These are phyloP conservation scores for Penicillium sclerotiorum DNA, from an alignment of 2,329 filamentous ascomycete genomes.

Conservation along the genomic window DNA sequence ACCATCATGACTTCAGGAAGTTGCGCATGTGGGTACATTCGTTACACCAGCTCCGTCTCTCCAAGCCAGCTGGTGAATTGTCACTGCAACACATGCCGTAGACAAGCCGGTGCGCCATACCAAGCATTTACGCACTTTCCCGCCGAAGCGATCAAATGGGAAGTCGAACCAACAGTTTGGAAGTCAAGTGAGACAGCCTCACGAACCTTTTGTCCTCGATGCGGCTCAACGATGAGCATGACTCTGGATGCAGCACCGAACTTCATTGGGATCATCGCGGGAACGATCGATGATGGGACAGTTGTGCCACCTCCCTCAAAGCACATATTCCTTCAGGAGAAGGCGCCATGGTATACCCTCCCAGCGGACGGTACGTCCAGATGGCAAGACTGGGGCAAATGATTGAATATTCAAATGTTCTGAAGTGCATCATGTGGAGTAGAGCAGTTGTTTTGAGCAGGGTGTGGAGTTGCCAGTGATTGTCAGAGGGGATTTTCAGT, in stretches of 20 bases:
- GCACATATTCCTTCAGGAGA: slow-evolving; percentile 52
- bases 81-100: slow-evolving; percentile 54
- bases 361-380: slow-evolving; percentile 39
- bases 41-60: slow-evolving; percentile 41
- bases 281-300: slow-evolving; percentile 46
- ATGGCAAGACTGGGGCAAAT: slow-evolving; percentile 11
- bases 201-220: slow-evolving; percentile 49
- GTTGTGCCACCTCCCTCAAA: slow-evolving; percentile 24
- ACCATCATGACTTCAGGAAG: slow-evolving; percentile 39
- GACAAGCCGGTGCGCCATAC: slow-evolving; percentile 50
- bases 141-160: slow-evolving; percentile 36
- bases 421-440: no score
- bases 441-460: no score
- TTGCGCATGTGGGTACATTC: slow-evolving; percentile 49
- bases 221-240: slow-evolving; percentile 53
- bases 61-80: slow-evolving; percentile 46
- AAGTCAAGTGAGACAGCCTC: slow-evolving; percentile 45
- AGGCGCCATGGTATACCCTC: slow-evolving; percentile 42
- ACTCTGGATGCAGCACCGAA: slow-evolving; percentile 37
- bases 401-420: no score
- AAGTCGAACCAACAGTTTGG: slow-evolving; percentile 34
- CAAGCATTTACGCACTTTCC: slow-evolving; percentile 48
- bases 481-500: no score
- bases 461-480: no score
- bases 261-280: slow-evolving; percentile 39